phyloP scores from a whole-genome alignment of 2,329 filamentous ascomycete species.

The Talaromyces sp. region DNA sequence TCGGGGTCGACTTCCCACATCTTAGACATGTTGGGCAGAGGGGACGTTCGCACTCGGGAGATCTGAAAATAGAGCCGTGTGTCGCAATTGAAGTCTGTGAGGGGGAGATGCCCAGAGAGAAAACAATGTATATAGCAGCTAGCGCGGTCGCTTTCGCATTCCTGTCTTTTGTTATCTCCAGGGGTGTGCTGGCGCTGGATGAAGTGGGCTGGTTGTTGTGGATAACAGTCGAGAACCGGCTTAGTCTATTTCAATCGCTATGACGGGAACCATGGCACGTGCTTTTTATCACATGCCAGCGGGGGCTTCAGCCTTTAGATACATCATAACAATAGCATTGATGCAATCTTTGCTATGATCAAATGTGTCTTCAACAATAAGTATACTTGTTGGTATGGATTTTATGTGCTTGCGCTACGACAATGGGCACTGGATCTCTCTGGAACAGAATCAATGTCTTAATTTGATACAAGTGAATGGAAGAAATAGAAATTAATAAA shows the following conservation, averaged over 20 bases:
- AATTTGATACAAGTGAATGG: constrained; percentile 1
- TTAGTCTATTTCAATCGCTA: background rate
- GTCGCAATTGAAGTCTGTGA: background rate
- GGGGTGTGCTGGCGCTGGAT: background rate
- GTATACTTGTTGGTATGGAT: background rate
- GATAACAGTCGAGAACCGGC: background rate
- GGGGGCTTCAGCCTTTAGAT: background rate
- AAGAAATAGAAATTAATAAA: constrained; percentile 1
- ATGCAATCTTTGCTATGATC: background rate
- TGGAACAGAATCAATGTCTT: background rate
- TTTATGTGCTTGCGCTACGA: background rate
- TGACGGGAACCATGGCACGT: background rate
- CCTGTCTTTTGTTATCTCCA: background rate
- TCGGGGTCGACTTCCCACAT: constrained; percentile 99
- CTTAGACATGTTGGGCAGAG: constrained; percentile 48
- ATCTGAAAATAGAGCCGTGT: background rate
- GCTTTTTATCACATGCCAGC: background rate
- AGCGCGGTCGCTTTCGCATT: background rate
- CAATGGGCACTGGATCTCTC: background rate
- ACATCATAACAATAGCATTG: background rate
- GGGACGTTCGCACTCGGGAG: background rate
- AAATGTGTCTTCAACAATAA: background rate
- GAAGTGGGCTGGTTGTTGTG: background rate
- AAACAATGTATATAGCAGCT: background rate
- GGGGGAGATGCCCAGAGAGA: background rate